phyloP scores from a whole-genome alignment of 192 early-diverging fungal species.

The Coemansia pectinata region DNA sequence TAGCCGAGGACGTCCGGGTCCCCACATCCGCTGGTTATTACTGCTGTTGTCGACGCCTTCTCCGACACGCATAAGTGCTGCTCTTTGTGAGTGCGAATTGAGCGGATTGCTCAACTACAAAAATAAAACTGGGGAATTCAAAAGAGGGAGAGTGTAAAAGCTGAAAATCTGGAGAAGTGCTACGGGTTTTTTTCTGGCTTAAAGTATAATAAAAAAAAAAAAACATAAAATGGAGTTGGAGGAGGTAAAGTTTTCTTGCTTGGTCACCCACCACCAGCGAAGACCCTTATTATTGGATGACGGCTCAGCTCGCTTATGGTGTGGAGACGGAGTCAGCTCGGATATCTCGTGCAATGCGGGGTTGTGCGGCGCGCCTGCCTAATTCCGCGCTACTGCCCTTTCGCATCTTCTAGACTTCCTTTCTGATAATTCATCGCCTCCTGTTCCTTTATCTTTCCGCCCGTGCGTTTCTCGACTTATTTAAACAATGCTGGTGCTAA shows the following conservation, averaged over 20 bases:
- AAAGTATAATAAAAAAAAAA: neutral
- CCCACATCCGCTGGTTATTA: constrained; percentile 3
- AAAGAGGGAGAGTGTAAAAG: neutral
- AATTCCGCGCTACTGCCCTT: neutral
- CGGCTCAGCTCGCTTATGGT: neutral
- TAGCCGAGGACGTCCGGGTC: constrained; percentile 23
- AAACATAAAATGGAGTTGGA: neutral
- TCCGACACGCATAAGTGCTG: constrained; percentile 20
- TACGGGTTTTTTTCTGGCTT: neutral
- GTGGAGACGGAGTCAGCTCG: neutral
- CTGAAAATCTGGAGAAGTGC: neutral
- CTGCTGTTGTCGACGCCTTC: constrained; percentile 12
- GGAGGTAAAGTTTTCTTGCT: neutral
- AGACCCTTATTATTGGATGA: neutral
- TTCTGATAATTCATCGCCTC: neutral
- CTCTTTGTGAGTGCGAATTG: neutral
- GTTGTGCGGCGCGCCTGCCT: neutral
- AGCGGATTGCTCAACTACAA: neutral
- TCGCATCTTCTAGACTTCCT: neutral
- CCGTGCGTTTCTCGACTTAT: neutral
- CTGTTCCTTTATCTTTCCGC: neutral
- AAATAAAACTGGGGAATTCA: constrained; percentile 2
- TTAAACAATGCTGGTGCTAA: constrained; percentile 27
- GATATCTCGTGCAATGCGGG: neutral
- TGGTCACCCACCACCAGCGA: neutral